These are phyloP conservation scores for Closterium sp. DNA, from an alignment of 139 green algal genomes.

Conservation along the genomic window DNA sequence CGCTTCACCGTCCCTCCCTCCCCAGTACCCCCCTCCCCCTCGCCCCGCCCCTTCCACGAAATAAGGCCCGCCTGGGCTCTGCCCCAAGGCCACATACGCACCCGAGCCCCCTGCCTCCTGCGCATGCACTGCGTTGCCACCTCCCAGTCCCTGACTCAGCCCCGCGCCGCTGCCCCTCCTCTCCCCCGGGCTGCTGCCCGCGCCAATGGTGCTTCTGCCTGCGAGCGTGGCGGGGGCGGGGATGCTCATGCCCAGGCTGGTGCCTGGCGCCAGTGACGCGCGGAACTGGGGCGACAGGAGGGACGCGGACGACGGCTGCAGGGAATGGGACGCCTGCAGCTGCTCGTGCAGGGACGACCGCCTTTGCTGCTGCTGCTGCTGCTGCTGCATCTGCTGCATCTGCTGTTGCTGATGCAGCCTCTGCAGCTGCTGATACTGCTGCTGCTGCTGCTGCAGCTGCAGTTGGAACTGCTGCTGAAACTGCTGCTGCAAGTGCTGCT, in stretches of 20 bases:
- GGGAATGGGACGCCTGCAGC: neutral
- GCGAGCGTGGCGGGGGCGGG: neutral
- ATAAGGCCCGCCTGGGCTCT: neutral
- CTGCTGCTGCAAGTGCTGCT: slow-evolving; percentile 16
- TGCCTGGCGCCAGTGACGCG: neutral
- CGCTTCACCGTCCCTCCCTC: neutral
- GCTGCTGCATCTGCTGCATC: neutral
- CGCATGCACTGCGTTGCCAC: slow-evolving; percentile 2
- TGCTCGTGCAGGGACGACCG: neutral
- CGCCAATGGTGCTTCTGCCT: neutral
- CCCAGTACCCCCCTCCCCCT: neutral
- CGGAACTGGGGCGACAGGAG: neutral
- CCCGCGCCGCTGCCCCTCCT: neutral
- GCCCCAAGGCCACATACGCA: neutral
- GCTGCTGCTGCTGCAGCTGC: slow-evolving; percentile 3
- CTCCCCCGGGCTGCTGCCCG: neutral
- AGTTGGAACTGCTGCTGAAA: neutral
- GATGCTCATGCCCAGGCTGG: slow-evolving; percentile 1
- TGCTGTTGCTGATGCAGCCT: neutral
- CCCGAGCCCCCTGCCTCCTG: neutral
- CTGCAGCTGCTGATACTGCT: neutral
- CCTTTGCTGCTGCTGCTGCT: neutral
- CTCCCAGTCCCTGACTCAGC: neutral
- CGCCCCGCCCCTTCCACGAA: neutral
- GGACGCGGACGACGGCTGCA: neutral